These are phyloP conservation scores for Hypoxylon subgilvum DNA, from an alignment of 495 filamentous ascomycete species.

Conservation along the genomic window DNA sequence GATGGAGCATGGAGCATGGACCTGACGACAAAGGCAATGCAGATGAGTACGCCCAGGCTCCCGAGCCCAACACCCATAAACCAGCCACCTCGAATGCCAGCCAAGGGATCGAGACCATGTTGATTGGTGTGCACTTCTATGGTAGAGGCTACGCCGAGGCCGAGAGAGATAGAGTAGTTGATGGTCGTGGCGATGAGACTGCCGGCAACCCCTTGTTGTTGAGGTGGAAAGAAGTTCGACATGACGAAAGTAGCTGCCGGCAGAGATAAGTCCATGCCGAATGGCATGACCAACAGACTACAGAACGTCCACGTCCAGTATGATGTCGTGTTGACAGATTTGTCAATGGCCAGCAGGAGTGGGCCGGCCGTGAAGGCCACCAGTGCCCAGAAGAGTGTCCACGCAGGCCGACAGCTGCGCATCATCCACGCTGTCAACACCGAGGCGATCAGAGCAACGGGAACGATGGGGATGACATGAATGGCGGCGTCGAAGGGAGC, in stretches of 20 bases:
- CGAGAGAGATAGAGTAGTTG: conserved; percentile 53
- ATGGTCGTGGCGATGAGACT: conserved; percentile 52
- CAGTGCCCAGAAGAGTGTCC: conserved; percentile 60
- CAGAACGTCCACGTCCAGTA: conserved; percentile 71
- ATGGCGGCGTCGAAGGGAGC: conserved; percentile 53
- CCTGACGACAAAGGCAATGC: conserved; percentile 18
- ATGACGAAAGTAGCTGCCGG: conserved; percentile 61
- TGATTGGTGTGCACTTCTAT: conserved; percentile 44
- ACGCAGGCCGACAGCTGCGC: conserved; percentile 44
- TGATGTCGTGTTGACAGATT: conserved; percentile 53
- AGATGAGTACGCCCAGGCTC: conserved; percentile 48
- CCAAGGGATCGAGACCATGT: conserved; percentile 42
- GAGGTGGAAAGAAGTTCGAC: conserved; percentile 59
- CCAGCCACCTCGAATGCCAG: conserved; percentile 62
- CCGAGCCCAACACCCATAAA: conserved; percentile 65
- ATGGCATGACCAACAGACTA: conserved; percentile 60
- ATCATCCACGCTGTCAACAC: conserved; percentile 54
- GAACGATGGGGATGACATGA: conserved; percentile 48
- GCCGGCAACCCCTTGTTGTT: conserved; percentile 66
- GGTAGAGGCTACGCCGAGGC: conserved; percentile 55
- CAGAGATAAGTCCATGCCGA: conserved; percentile 59
- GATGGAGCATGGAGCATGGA: too few relatives aligned
- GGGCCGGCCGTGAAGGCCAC: conserved; percentile 53
- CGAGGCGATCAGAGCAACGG: conserved; percentile 54
- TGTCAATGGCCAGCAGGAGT: conserved; percentile 54